A percentile compares a stretch with the other conserved stretches of the same genome.
phyloP scores from a whole-genome alignment of 345 rosid species.

The Eucalyptus shirleyi region DNA sequence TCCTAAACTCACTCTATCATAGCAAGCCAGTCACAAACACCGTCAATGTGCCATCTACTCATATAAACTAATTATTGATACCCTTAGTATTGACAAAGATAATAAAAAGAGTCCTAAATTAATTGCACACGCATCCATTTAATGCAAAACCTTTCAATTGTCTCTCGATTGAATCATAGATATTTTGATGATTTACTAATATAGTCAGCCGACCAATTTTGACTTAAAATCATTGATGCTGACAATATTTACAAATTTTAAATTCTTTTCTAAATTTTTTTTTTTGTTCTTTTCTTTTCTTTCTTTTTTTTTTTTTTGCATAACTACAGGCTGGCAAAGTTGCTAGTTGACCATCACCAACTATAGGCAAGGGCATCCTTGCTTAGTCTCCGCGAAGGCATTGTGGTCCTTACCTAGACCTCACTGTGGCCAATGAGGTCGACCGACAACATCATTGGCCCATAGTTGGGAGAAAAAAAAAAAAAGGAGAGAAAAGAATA shows the following conservation, averaged over 20 bases:
- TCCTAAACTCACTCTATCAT: neutral
- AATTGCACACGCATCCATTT: no score
- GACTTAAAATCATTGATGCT: neutral
- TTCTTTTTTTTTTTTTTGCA: neutral
- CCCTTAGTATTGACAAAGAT: neutral
- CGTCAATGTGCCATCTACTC: neutral
- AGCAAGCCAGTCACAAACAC: neutral
- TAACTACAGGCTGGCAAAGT: neutral
- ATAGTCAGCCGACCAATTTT: neutral
- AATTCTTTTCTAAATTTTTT: no score
- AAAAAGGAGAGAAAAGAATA: no score
- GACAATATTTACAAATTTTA: neutral
- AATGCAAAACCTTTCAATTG: neutral
- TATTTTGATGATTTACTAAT: neutral
- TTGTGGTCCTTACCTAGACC: no score
- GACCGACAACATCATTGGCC: neutral
- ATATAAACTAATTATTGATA: neutral
- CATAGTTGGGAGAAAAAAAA: no score
- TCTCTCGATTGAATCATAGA: no score
- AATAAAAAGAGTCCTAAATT: no score
- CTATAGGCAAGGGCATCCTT: no score
- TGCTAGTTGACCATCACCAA: neutral
- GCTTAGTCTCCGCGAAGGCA: no score
- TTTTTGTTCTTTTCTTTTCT: neutral
- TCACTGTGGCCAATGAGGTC: no score